Conservation (phyloP, 495 filamentous ascomycete genomes). For the Hypoxylon trugodes region DNA sequence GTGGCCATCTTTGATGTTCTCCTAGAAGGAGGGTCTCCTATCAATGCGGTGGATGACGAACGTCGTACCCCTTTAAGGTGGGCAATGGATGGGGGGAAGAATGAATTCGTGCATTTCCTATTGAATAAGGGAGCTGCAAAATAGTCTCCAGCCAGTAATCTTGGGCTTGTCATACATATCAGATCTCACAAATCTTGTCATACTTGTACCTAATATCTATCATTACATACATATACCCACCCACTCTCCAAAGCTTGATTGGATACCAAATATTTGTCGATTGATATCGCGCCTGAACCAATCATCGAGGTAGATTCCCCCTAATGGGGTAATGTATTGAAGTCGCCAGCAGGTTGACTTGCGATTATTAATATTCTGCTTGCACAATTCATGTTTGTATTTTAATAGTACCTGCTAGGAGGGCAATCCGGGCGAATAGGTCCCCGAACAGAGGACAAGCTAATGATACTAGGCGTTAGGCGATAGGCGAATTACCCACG, state of each 20-base stretch:
- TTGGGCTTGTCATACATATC: background rate
- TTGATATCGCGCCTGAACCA: background rate
- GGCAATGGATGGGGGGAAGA: constrained; percentile 31
- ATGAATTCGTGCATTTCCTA: constrained; percentile 29
- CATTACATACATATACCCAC: background rate
- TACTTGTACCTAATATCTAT: no score
- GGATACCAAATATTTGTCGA: background rate
- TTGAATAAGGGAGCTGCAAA: constrained; percentile 28
- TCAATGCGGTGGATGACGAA: constrained; percentile 43
- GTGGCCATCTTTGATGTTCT: constrained; percentile 40
- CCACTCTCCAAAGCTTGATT: background rate
- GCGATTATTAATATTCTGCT: background rate
- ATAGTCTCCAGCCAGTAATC: no score
- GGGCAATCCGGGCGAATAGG: no score
- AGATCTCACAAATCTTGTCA: background rate
- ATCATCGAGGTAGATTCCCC: constrained; percentile 12
- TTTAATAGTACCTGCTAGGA: no score
- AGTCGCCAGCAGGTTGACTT: no score
- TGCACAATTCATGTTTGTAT: background rate
- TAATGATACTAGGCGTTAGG: no score
- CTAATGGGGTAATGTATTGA: constrained; percentile 23
- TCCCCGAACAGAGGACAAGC: no score
- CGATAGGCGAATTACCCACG: no score
- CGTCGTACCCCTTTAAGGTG: constrained; percentile 41
- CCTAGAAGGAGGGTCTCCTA: constrained; percentile 44